phyloP scores from a whole-genome alignment of 2,329 filamentous ascomycete genomes.

The Clonostachys rosea region DNA sequence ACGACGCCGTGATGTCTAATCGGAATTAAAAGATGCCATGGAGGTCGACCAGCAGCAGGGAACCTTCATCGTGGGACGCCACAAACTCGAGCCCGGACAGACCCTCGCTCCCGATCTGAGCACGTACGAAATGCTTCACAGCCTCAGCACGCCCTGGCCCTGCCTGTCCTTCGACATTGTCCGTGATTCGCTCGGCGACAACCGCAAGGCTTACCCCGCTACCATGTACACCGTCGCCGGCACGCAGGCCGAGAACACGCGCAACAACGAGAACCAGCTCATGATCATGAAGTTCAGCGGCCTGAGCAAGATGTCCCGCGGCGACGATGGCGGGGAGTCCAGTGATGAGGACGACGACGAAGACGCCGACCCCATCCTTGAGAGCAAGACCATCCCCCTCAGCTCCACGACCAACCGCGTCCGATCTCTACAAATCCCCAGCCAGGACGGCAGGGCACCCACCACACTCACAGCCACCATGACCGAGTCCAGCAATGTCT shows the following conservation, averaged over 20 bases:
- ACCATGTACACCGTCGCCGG: slow-evolving; percentile 94
- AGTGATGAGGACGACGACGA: slow-evolving; percentile 76
- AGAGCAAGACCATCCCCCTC: slow-evolving; percentile 84
- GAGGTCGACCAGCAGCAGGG: slow-evolving; percentile 73
- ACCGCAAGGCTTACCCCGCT: slow-evolving; percentile 88
- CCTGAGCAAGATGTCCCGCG: slow-evolving; percentile 78
- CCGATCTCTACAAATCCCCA: slow-evolving; percentile 75
- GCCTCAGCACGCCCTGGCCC: slow-evolving; percentile 89
- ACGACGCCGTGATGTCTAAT: slow-evolving; percentile 2
- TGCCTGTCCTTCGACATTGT: slow-evolving; percentile 95
- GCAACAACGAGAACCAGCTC: slow-evolving; percentile 83
- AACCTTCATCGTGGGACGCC: slow-evolving; percentile 93
- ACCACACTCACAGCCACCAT: slow-evolving; percentile 86
- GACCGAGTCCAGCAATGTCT: slow-evolving; percentile 83
- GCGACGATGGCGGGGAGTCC: slow-evolving; percentile 59
- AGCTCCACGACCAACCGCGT: slow-evolving; percentile 90
- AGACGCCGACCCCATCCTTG: slow-evolving; percentile 81
- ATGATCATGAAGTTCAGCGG: slow-evolving; percentile 97
- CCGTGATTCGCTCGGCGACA: slow-evolving; percentile 78
- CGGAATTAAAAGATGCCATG: slow-evolving; percentile 61
- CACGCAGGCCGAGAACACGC: slow-evolving; percentile 77
- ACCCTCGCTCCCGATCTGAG: slow-evolving; percentile 85
- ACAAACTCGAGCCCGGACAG: slow-evolving; percentile 86
- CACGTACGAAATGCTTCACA: slow-evolving; percentile 98
- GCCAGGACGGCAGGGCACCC: slow-evolving; percentile 65